Base-by-base conservation (phyloP, 2,329 filamentous ascomycete species). In the Calonectria leucothoes region DNA sequence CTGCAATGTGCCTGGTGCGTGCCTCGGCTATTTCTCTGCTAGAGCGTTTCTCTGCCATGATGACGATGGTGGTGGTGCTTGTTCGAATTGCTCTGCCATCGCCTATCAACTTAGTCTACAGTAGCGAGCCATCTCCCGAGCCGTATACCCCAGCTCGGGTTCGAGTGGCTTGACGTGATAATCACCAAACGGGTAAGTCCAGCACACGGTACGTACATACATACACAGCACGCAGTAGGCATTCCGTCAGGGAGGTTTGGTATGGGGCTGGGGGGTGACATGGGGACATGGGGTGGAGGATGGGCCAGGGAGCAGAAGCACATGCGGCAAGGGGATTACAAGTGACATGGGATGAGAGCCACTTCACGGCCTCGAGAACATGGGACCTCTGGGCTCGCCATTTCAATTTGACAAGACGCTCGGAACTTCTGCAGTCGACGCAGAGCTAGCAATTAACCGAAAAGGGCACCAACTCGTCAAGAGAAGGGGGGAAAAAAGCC, bases 11-110 rank as follows among this genome's bases (percentile, higher is more conserved):
- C n/a, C 63, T 33, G 48, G 51, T 70, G 63, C 71, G 61, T 71
- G 71, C 74, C 75, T 79, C 72, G 76, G 75, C 68, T 76, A 69
- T 55, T 68, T 23, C 61, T 25, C 57, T 55, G 20, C 39, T 66
- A 49, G 29, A 31, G 45, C 35, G 61, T 49, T 29, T 14, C n/a
- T 20, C 11, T 20, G n/a, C 29, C 20, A 51, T 4, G 23, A 48
- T 37, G 33, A 71, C 51, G 49, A 70, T 31, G 49, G 51, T 33
- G 31, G 63, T 70, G 48, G 31, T 63, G 20, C 55, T 55, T 48
- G 27, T 49, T 49, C 55, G n/a, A 8, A 48, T 59, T 42, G 29
- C 39, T 51, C 42, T 69, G 15, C 33, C 29, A 39, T 45, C 37
- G 67, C 37, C 57, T 15, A 29, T 69, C 49, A 27, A 59, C n/a